These are phyloP conservation scores for Termitomyces eurrhizus DNA, from an alignment of 768 basidiomycete species.

Conservation along the genomic window DNA sequence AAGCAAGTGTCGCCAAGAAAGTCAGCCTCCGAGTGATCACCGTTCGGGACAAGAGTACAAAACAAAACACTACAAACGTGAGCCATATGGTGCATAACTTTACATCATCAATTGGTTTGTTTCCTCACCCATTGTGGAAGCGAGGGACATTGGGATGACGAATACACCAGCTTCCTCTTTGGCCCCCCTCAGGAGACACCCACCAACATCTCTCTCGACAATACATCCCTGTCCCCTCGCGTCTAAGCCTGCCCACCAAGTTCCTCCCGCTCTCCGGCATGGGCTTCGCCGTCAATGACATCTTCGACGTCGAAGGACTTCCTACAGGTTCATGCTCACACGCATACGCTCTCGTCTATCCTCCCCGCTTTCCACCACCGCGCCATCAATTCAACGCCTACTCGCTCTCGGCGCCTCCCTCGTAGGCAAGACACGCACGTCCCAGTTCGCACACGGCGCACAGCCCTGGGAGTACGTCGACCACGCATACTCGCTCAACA, in stretches of 20 bases:
- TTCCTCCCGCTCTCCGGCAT: conserved; percentile 36
- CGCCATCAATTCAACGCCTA: conserved; percentile 41
- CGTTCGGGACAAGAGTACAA: too few species aligned
- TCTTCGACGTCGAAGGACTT: conserved; percentile 30
- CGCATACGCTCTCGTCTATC: conserved; percentile 30
- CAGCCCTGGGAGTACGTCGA: conserved; percentile 35
- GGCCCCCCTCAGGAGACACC: conserved; percentile 23
- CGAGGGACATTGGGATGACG: too few species aligned
- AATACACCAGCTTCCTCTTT: too few species aligned
- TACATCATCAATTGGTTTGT: too few species aligned
- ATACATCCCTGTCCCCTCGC: conserved; percentile 52
- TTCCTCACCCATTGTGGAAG: too few species aligned
- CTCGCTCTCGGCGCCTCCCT: conserved; percentile 44
- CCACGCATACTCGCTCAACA: conserved; percentile 33
- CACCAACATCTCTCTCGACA: conserved; percentile 31
- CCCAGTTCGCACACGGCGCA: too few species aligned
- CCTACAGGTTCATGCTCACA: conserved; percentile 33
- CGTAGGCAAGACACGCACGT: conserved; percentile 52
- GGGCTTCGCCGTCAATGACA: conserved; percentile 48
- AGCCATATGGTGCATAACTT: too few species aligned
- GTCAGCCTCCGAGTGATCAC: too few species aligned
- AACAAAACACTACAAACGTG: too few species aligned
- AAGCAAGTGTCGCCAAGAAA: too few species aligned
- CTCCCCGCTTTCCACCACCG: conserved; percentile 25
- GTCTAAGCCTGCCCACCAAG: conserved; percentile 32